These are phyloP conservation scores for Nephelium lappaceum DNA, from an alignment of 345 rosid species.

Conservation along the genomic window DNA sequence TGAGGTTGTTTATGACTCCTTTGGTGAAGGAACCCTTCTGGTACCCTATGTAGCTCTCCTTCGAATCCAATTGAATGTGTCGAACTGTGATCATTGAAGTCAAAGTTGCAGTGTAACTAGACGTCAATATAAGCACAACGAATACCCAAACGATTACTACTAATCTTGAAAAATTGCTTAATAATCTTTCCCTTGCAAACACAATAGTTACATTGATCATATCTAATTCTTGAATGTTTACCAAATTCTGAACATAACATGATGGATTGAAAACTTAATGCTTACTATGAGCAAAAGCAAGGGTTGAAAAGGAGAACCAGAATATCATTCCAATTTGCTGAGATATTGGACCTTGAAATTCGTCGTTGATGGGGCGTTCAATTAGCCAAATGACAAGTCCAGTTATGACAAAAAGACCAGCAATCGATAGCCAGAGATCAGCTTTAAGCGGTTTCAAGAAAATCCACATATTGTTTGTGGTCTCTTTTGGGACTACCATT, in stretches of 20 bases:
- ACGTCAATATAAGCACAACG: no score
- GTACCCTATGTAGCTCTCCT: constrained; percentile 24
- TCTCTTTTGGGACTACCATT: constrained; percentile 20
- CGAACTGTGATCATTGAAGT: no score
- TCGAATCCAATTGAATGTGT: constrained; percentile 19
- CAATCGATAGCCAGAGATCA: constrained; percentile 28
- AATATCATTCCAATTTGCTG: not conserved
- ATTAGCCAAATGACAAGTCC: constrained; percentile 38
- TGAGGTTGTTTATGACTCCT: not conserved
- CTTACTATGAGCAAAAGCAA: no score
- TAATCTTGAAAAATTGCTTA: constrained; percentile 41
- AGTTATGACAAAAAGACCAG: constrained; percentile 18
- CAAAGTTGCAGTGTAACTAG: no score
- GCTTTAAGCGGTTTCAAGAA: not conserved
- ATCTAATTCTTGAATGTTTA: not conserved
- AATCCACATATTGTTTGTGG: constrained; percentile 19
- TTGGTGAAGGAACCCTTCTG: not conserved
- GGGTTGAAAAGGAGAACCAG: no score
- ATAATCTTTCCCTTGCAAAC: constrained; percentile 29
- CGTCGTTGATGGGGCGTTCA: constrained; percentile 32
- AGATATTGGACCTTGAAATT: constrained; percentile 14
- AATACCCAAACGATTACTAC: constrained; percentile 4
- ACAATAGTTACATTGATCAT: constrained; percentile 19
- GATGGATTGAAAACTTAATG: no score
- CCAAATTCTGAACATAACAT: no score